These are phyloP conservation scores for Plectosphaerella cucumerina DNA, from an alignment of 2,329 filamentous ascomycete genomes.

Conservation along the genomic window DNA sequence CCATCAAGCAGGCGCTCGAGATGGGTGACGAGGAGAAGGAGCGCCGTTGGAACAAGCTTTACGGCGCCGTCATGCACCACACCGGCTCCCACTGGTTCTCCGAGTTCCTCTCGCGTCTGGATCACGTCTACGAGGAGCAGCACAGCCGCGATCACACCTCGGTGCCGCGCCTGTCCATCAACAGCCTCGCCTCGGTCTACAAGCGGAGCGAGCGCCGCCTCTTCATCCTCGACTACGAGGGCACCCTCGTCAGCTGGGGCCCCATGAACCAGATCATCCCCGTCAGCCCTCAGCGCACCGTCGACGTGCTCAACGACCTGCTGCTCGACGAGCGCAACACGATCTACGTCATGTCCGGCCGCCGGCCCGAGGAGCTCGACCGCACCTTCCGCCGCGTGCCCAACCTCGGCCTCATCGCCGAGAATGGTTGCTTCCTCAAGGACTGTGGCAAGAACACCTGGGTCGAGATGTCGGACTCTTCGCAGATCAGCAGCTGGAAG, in stretches of 20 bases:
- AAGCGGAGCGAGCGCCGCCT: constrained; percentile 62
- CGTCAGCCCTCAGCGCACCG: constrained; percentile 76
- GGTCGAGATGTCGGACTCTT: constrained; percentile 71
- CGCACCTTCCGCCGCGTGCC: constrained; percentile 79
- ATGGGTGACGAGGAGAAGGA: constrained; percentile 74
- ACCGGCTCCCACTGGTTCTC: constrained; percentile 84
- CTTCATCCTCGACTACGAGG: constrained; percentile 92
- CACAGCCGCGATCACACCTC: constrained; percentile 79
- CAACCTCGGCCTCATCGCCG: constrained; percentile 83
- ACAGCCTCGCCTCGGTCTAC: constrained; percentile 62
- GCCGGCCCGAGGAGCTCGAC: constrained; percentile 83
- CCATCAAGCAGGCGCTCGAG: constrained; percentile 77
- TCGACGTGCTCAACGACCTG: constrained; percentile 78
- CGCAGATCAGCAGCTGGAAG: constrained; percentile 75
- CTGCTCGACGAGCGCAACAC: constrained; percentile 75
- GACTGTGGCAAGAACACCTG: constrained; percentile 65
- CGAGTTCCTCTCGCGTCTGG: constrained; percentile 67
- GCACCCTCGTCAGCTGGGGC: constrained; percentile 84
- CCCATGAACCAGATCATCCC: constrained; percentile 80
- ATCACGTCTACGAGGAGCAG: constrained; percentile 78
- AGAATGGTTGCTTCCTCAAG: constrained; percentile 90
- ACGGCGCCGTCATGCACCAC: constrained; percentile 70
- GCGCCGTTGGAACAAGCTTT: constrained; percentile 68
- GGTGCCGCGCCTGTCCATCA: constrained; percentile 77
- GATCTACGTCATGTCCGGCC: constrained; percentile 91